Percentiles rank a stretch among this genome's conserved stretches.
phyloP scores from a whole-genome alignment of 345 rosid genomes.

The Sapria himalayana region DNA sequence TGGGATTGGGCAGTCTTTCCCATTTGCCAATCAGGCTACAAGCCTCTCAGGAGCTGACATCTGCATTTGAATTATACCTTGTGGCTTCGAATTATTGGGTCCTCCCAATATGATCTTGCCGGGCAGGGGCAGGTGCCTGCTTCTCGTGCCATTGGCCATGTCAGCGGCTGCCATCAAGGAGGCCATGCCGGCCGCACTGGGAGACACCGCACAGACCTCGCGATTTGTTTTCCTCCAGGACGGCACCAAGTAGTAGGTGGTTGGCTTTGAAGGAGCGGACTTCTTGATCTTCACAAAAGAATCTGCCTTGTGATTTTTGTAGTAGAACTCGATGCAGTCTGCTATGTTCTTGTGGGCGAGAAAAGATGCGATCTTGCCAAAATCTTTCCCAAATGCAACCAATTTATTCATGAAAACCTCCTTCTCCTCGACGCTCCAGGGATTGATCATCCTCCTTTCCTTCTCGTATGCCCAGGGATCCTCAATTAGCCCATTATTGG shows the following conservation, averaged over 20 bases:
- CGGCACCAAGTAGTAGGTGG: slow-evolving; percentile 39
- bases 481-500: slow-evolving; percentile 66
- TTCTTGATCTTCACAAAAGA: slow-evolving; percentile 66
- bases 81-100: slow-evolving; percentile 19
- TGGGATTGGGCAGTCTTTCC: too few species aligned
- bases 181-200: slow-evolving; percentile 57
- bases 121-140: slow-evolving; percentile 16
- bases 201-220: slow-evolving; percentile 48
- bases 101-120: slow-evolving; percentile 26
- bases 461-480: slow-evolving; percentile 80
- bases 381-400: slow-evolving; percentile 61
- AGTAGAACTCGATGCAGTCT: slow-evolving; percentile 88
- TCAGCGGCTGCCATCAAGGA: slow-evolving; percentile 61
- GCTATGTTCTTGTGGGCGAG: slow-evolving; percentile 84
- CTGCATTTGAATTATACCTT: too few species aligned
- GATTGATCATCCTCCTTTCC: slow-evolving; percentile 72
- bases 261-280: slow-evolving; percentile 31
- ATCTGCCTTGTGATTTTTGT: slow-evolving; percentile 94
- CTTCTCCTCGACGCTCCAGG: slow-evolving; percentile 67
- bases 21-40: too few species aligned
- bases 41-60: too few species aligned
- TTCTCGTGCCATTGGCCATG: slow-evolving; percentile 16
- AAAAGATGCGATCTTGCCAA: slow-evolving; percentile 61
- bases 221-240: slow-evolving; percentile 53
- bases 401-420: slow-evolving; percentile 61